Evolutionary conservation across 305 asterid species (phyloP), one percentile per base, ranked within the genome.

Genomic region (Stenogyne calaminthoides): DNA sequence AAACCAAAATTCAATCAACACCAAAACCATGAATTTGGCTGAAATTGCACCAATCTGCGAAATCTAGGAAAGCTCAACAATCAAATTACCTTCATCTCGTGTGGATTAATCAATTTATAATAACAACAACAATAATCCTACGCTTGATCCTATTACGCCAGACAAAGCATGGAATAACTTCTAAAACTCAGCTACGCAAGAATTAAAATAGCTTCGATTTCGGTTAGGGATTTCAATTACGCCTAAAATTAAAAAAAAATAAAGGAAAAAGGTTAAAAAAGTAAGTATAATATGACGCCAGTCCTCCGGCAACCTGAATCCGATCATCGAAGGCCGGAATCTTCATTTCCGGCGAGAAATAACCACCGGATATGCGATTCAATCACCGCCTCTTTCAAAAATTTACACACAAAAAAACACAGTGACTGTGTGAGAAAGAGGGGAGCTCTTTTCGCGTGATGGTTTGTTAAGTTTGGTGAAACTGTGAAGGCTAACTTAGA

Each of bases 131-230:
- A 14, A 14, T 3, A 70, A 72, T 70, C 69, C n/a, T n/a, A n/a
- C n/a, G n/a, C n/a, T n/a, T n/a, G n/a, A n/a, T n/a, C n/a, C 73
- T 60, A 74, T 25, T 59, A 76, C 65, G 74, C 63, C 44, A 74
- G 73, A 79, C 81, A 81, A 83, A 80, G 88, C 84, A 70, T 76
- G 87, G 78, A 77, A 82, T 82, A 80, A 79, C 95, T 85, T 85
- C 81, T 25, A 70, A 70, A 77, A 77, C 61, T 61, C 78, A 49
- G 85, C 80, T 49, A 85, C 61, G 70, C 52, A 67, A 74, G 69
- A 54, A 25, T 29, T 12, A 58, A 75, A 52, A 46, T 9, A 44
- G 56, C 27, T 58, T 77, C 55, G 79, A 79, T 72, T 83, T 75
- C 67, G 81, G 80, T 83, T 81, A 70, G 76, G 85, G 83, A 16